A percentile compares a stretch with the other conserved stretches of the same genome.
These are phyloP conservation scores for Cladorrhinum sp. DNA, from an alignment of 2,329 filamentous ascomycete genomes.

Conservation along the genomic window DNA sequence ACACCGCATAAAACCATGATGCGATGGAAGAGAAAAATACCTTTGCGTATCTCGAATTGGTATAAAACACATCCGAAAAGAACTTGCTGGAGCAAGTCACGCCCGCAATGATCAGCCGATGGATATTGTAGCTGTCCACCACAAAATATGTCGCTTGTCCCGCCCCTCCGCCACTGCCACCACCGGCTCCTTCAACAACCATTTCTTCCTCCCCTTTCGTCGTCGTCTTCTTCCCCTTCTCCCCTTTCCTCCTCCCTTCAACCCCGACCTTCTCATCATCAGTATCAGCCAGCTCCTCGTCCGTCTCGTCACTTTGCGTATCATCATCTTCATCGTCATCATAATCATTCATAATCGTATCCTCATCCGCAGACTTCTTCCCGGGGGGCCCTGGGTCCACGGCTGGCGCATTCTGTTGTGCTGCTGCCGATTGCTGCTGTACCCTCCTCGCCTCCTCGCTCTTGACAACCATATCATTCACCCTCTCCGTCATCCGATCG, in stretches of 20 bases:
- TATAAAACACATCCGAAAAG: constrained; percentile 98
- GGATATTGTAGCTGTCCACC: constrained; percentile 98
- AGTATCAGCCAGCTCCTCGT: constrained; percentile 19
- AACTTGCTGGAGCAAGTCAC: constrained; percentile 99
- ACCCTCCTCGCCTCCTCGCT: constrained; percentile 53
- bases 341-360: constrained; percentile 39
- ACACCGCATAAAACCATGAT: no score
- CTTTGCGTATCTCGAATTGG: constrained; percentile 98
- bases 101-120: constrained; percentile 90
- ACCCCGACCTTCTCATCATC: neutral
- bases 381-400: neutral
- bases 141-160: constrained; percentile 68
- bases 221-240: constrained; percentile 15
- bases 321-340: constrained; percentile 42
- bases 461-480: constrained; percentile 76
- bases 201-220: constrained; percentile 23
- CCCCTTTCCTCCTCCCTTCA: neutral
- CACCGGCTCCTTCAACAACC: neutral
- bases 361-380: constrained; percentile 22
- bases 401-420: constrained; percentile 12
- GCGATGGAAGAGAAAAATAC: constrained; percentile 49
- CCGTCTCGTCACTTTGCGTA: constrained; percentile 33
- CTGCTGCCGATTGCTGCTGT: constrained; percentile 31
- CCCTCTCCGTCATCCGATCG: constrained; percentile 95
- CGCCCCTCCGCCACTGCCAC: constrained; percentile 14